These are phyloP conservation scores for Ormosia emarginata DNA, from an alignment of 306 rosid genomes.

Conservation along the genomic window DNA sequence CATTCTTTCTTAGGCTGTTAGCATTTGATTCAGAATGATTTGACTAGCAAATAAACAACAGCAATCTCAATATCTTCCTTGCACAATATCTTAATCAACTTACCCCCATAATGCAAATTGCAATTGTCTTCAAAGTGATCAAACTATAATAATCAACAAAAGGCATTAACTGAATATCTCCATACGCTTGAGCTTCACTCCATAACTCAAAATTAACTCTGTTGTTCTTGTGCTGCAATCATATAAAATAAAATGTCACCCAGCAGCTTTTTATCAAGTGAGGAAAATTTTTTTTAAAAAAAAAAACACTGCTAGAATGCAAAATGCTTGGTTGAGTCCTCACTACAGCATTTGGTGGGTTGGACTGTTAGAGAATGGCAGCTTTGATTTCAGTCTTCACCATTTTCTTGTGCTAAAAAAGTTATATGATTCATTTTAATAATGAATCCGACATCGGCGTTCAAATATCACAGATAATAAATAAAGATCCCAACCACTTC, in stretches of 20 bases:
- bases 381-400: background rate
- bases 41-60: conserved; percentile 10
- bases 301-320: conserved; percentile 1
- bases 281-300: background rate
- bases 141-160: conserved; percentile 91
- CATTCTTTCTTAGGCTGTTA: background rate
- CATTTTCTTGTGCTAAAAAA: background rate
- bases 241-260: conserved; percentile 21
- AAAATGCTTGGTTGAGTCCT: conserved; percentile 5
- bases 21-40: background rate
- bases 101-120: conserved; percentile 90
- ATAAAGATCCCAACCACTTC: background rate
- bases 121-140: conserved; percentile 84
- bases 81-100: conserved; percentile 12
- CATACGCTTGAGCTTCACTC: conserved; percentile 87
- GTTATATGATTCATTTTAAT: background rate
- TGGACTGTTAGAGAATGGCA: background rate
- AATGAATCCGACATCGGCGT: background rate
- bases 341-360: background rate
- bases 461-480: background rate
- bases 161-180: conserved; percentile 91
- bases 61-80: conserved; percentile 6
- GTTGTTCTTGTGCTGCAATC: conserved; percentile 74
- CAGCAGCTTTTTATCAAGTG: background rate
- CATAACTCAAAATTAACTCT: conserved; percentile 79